Base-by-base conservation (phyloP, 202 grass and related monocot genomes). In the Panicum hallii region DNA sequence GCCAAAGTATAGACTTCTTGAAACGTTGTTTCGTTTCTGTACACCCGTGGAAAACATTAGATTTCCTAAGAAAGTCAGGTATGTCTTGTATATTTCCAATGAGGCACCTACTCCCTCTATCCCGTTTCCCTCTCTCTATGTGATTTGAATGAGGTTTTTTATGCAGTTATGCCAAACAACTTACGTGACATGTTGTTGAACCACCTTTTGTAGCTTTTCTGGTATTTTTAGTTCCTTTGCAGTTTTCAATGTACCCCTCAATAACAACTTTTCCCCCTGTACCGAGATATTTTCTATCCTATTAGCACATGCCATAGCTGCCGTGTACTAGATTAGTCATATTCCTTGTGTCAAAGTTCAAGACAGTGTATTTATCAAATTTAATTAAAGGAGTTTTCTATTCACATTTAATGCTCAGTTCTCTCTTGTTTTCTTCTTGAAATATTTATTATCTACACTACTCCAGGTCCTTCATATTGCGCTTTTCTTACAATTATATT, bases 391-490 rank as follows among this genome's bases (percentile, higher is more conserved):
- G 43, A 63, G 48, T 6, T 30, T 30, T 16, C 0, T 12, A 14
- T 64, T 4, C 43, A 43, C 28, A 55, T 54, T 54, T 20, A 52
- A 19, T 72, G 46, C 1, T 62, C 42, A 43, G 4, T 47, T 78
- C 6, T 78, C 41, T 77, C 22, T 47, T 47, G 20, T 78, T 46
- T 32, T 11, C 6, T 48, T 11, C 46, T 13, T 46, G 7, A 63
- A 63, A 63, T 63, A 63, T 77, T 46, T 63, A 62, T 77, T 77
- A 63, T 28, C 7, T 57, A 47, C 63, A 62, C 11, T 62, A 62
- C 20, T 60, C 19, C 40, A 45, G 55, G 55, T 52, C 43, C 45
- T 73, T 0, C 5, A 73, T 73, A 17, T 53, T 53, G 26, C 22
- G 7, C 11, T 61, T 58, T 61, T 45, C 74, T 12, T 58, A 63